Base-by-base conservation (phyloP, 768 basidiomycete genomes). In the Exidia glandulosa region DNA sequence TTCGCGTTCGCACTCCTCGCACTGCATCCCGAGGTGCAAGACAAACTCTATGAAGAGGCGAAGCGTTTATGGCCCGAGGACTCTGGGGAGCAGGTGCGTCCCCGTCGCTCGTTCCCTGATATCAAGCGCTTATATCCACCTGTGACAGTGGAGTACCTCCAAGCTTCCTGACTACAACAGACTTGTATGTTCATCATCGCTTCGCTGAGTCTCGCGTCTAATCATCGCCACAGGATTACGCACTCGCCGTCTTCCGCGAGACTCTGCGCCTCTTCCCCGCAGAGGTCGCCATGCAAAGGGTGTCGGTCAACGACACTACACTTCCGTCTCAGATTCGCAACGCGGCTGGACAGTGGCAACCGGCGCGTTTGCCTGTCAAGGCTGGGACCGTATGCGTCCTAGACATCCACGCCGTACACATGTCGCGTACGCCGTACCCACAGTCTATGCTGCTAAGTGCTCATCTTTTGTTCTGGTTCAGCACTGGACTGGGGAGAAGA, bases 401-500 rank as follows among this genome's bases (percentile, higher is more conserved):
- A 6, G 79, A 81, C 64, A 64, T 77, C 5, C 65, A 71, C 59
- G 81, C 61, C 1, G 59, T 79, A 3, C 79, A 81, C 60, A 67
- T 69, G 66, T 81, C 77, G 63, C 72, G 80, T 81, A 60, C 58
- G 77, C 64, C n/a, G 6, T 12, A 23, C 25, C 25, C 62, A 30
- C 32, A 34, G 25, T 9, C 30, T 34, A 36, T 34, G 2, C 23
- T 16, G 9, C 47, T 6, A n/a, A 7, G 9, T 7, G 7, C 25
- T 48, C 9, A 48, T 7, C 9, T 23, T 55, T 14, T 47, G 47
- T 29, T 54, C 34, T 50, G 7, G 7, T 3, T 48, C 50, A 82
- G 80, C 77, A 2, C 67, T 78, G 19, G 71, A 78, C 50, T 81
- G 80, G 81, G 81, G 81, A 6, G 66, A 71, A 10, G 79, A 81